Base-by-base conservation (phyloP, 768 basidiomycete species). In the Coprinopsis marcescibilis region DNA sequence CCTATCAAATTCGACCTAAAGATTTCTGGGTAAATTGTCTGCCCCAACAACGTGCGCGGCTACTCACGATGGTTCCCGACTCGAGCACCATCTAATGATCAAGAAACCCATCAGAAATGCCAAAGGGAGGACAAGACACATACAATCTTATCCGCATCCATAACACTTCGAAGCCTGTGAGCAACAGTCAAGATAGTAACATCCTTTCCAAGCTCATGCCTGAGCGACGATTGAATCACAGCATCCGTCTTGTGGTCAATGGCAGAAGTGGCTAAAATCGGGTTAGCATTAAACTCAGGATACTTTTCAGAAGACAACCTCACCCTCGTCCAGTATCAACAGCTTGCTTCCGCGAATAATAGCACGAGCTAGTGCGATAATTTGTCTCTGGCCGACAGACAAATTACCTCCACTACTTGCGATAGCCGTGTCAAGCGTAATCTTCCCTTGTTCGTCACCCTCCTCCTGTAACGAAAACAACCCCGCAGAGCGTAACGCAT, bases 331-430 rank as follows among this genome's bases (percentile, higher is more conserved):
- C 23, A 81, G 61, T 26, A 83, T 75, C 26, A 83, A 68, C 25
- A 83, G 65, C 27, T 75, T 70, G 59, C 73, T 80, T 25, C 71
- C 67, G 12, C 74, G 65, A 7, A 80, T 62, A 45, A 80, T 67
- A 6, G 76, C 78, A 33, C 78, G 66, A 6, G 80, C 80, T 59
- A 83, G 66, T 14, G 80, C 78, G 39, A 83, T 71, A 43, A 83
- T 70, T 54, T 88, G 85, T 12, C 85, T 62, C 55, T 88, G 84
- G 20, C 85, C 85, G 41, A 83, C 78, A 1, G 80, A 83, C 54
- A 87, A 76, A 60, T 87, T 87, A 24, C 71, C 60, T 6, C 85
- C 85, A 7, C 83, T 83, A 1, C 61, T 66, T 17, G 67, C 57
- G 29, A 76, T 65, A 12, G 54, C 38, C 24, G 62, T 72, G 37